phyloP scores from a whole-genome alignment of 352 stramenopile species.

The Thalassiosira oceanica region DNA sequence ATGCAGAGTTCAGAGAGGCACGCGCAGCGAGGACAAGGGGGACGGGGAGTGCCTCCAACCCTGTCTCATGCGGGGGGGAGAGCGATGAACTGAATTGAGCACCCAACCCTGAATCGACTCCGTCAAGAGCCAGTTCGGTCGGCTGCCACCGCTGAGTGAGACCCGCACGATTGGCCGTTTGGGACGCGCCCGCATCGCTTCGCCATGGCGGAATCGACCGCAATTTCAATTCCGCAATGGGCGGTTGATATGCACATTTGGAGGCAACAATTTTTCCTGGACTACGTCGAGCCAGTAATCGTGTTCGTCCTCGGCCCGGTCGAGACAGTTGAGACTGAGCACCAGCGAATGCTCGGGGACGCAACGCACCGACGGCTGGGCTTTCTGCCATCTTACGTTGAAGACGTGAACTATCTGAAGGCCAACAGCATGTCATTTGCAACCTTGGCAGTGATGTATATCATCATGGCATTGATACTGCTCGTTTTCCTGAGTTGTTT shows the following conservation, averaged over 20 bases:
- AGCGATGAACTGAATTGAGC: too few species aligned
- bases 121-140: too few species aligned
- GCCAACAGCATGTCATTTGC: constrained; percentile 74
- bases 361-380: constrained; percentile 55
- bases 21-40: too few species aligned
- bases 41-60: too few species aligned
- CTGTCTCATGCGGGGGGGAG: too few species aligned
- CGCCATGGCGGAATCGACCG: too few species aligned
- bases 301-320: constrained; percentile 58
- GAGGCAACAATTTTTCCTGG: constrained; percentile 67
- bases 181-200: too few species aligned
- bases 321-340: neutral
- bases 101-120: too few species aligned
- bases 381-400: constrained; percentile 69
- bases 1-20: too few species aligned
- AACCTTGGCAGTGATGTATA: constrained; percentile 62
- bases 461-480: constrained; percentile 62
- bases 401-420: constrained; percentile 48
- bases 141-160: too few species aligned
- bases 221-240: constrained; percentile 62
- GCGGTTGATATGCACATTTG: constrained; percentile 61
- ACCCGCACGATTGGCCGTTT: too few species aligned
- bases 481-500: constrained; percentile 78
- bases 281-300: constrained; percentile 69
- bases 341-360: constrained; percentile 2